Evolutionary conservation across 768 basidiomycete species (phyloP).

Genomic region (Hygrophoropsis aurantiaca): DNA sequence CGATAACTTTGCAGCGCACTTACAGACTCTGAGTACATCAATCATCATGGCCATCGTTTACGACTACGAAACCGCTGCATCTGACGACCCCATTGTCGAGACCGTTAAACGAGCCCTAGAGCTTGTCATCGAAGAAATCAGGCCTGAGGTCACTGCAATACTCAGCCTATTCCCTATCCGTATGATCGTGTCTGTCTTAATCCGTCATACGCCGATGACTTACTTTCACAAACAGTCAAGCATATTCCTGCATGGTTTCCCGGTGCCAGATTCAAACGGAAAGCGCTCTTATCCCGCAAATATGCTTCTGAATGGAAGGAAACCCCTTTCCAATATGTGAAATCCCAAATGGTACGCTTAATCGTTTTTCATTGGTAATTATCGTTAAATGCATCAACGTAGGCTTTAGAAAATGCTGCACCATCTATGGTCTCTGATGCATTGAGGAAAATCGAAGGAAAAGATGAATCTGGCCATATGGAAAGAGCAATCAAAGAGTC

Average conservation of each 20-base stretch:
- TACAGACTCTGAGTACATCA: slow-evolving; percentile 28
- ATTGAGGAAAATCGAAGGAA: slow-evolving; percentile 5
- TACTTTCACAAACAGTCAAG: slow-evolving; percentile 14
- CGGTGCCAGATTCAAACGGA: slow-evolving; percentile 26
- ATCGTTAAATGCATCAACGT: not conserved
- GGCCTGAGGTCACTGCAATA: slow-evolving; percentile 14
- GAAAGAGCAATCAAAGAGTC: slow-evolving; percentile 23
- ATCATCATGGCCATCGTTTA: slow-evolving; percentile 35
- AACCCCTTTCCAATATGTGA: slow-evolving; percentile 27
- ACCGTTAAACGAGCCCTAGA: slow-evolving; percentile 20
- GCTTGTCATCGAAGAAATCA: slow-evolving; percentile 10
- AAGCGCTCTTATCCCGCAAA: slow-evolving; percentile 20
- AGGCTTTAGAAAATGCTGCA: slow-evolving; percentile 19
- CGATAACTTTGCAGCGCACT: not conserved
- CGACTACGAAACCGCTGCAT: slow-evolving; percentile 31
- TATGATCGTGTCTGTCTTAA: slow-evolving; percentile 7
- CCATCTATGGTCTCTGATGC: slow-evolving; percentile 25
- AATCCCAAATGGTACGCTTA: slow-evolving; percentile 20
- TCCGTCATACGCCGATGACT: not conserved
- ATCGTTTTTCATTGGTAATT: not conserved
- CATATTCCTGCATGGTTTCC: slow-evolving; percentile 29
- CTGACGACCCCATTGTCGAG: slow-evolving; percentile 32
- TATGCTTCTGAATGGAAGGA: slow-evolving; percentile 22
- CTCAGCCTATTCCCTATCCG: slow-evolving; percentile 15
- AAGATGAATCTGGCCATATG: slow-evolving; percentile 10